Percentiles rank a stretch among this genome's conserved stretches.
These are phyloP conservation scores for Balamuthia mandrillaris DNA, from an alignment of 208 protist genomes.

Conservation along the genomic window DNA sequence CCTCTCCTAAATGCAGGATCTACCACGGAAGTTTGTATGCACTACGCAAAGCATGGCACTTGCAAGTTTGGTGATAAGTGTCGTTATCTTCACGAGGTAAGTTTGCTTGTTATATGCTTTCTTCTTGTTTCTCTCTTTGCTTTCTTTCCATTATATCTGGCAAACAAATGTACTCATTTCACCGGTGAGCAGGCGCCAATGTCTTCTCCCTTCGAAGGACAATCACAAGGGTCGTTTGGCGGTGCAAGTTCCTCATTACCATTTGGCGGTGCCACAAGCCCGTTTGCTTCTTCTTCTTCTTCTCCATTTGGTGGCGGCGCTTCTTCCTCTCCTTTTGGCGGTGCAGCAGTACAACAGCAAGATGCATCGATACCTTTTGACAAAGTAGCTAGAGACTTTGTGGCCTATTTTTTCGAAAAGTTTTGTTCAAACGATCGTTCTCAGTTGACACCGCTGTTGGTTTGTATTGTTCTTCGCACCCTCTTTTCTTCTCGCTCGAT, in stretches of 20 bases:
- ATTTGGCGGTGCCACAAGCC: no score
- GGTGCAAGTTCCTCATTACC: no score
- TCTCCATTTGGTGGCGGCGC: no score
- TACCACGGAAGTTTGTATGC: neutral
- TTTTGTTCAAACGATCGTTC: neutral
- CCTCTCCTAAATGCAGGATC: neutral
- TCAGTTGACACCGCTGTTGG: neutral
- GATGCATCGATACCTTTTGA: neutral
- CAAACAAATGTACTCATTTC: neutral
- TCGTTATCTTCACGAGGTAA: conserved; percentile 2
- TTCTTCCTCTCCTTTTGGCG: neutral
- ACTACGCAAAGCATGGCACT: neutral
- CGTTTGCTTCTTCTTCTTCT: no score
- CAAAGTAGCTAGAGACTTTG: neutral
- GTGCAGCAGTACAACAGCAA: neutral
- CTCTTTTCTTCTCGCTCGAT: no score
- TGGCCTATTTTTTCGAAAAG: neutral
- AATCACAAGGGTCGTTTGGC: neutral
- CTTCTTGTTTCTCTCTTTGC: neutral
- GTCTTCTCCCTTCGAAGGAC: neutral
- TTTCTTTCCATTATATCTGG: neutral
- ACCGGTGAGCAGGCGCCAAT: neutral
- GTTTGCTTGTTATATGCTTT: neutral
- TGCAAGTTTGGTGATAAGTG: neutral
- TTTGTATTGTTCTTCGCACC: no score